Percentiles rank a stretch among this genome's conserved stretches.
Conservation (phyloP, 108 stramenopile species). For the Tribonema minus region DNA sequence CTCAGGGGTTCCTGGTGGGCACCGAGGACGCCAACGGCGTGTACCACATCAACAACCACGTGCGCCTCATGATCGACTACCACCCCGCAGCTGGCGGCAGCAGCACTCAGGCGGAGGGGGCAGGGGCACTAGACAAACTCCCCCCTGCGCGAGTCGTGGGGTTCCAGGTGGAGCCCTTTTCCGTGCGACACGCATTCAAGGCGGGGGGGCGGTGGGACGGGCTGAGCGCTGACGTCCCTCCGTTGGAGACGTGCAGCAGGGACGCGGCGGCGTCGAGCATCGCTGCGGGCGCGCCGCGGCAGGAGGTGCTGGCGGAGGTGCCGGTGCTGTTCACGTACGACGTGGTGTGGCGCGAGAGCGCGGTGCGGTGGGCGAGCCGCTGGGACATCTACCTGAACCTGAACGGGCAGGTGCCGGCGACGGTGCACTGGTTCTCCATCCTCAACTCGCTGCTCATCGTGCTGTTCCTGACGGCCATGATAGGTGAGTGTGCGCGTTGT, state of each 20-base stretch:
- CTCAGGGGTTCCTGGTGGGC: slow-evolving; percentile 90
- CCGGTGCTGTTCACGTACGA: slow-evolving; percentile 85
- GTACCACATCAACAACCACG: slow-evolving; percentile 89
- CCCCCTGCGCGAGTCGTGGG: slow-evolving; percentile 78
- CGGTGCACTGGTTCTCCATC: slow-evolving; percentile 98
- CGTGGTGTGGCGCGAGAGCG: slow-evolving; percentile 77
- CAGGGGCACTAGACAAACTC: too few species aligned
- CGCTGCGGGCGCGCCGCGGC: not conserved
- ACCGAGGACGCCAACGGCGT: slow-evolving; percentile 61
- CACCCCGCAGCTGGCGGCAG: slow-evolving; percentile 68
- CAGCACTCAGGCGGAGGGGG: too few species aligned
- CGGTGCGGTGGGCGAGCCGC: slow-evolving; percentile 87
- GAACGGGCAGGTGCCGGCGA: slow-evolving; percentile 76
- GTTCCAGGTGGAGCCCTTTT: slow-evolving; percentile 91
- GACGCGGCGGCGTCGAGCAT: not conserved
- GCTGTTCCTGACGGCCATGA: slow-evolving; percentile 77
- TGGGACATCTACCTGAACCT: slow-evolving; percentile 95
- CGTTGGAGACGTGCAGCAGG: slow-evolving; percentile 28
- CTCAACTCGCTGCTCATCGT: slow-evolving; percentile 74
- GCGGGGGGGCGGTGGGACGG: slow-evolving; percentile 16
- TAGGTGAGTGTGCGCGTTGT: too few species aligned
- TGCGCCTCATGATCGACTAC: slow-evolving; percentile 85
- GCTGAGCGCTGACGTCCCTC: slow-evolving; percentile 20
- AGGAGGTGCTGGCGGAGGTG: slow-evolving; percentile 47
- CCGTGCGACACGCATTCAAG: slow-evolving; percentile 80